Evolutionary conservation across 2,329 filamentous ascomycete species (phyloP).

Genomic region (Trichoderma gracile): DNA sequence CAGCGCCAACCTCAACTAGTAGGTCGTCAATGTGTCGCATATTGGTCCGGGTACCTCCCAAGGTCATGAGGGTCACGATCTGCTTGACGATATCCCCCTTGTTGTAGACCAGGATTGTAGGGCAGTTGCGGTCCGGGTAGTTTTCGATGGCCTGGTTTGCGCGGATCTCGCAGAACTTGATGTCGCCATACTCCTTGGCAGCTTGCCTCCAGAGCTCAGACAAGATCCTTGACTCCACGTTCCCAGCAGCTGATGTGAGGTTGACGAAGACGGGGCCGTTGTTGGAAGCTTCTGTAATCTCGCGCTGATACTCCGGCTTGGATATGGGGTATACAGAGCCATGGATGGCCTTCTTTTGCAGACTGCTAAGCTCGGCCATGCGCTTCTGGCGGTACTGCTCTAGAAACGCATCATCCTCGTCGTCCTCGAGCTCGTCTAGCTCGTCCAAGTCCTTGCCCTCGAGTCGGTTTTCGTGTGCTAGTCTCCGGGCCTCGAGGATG

Average conservation of each 20-base stretch:
- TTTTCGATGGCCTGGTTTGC: constrained; percentile 93
- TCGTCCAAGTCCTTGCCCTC: constrained; percentile 95
- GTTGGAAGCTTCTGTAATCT: constrained; percentile 87
- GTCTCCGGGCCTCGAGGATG: constrained; percentile 74
- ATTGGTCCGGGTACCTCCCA: constrained; percentile 71
- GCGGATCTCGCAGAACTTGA: constrained; percentile 97
- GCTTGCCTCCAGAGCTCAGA: constrained; percentile 84
- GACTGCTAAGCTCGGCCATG: constrained; percentile 73
- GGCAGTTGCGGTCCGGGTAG: constrained; percentile 92
- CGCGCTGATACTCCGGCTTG: constrained; percentile 88
- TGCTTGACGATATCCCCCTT: constrained; percentile 92
- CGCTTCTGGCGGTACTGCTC: constrained; percentile 86
- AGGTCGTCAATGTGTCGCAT: constrained; percentile 78
- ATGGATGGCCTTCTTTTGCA: constrained; percentile 77
- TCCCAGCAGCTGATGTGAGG: constrained; percentile 75
- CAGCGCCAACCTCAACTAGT: constrained; percentile 77
- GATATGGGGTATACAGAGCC: constrained; percentile 91
- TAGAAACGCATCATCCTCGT: constrained; percentile 91
- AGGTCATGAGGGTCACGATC: constrained; percentile 80
- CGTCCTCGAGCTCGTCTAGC: constrained; percentile 88
- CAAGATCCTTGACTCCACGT: constrained; percentile 81
- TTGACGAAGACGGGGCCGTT: constrained; percentile 73
- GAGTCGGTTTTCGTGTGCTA: constrained; percentile 88
- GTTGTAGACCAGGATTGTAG: constrained; percentile 88
- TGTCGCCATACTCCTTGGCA: constrained; percentile 81